Evolutionary conservation across 257 asterid genomes (phyloP).

Genomic region (Avicennia marina): DNA sequence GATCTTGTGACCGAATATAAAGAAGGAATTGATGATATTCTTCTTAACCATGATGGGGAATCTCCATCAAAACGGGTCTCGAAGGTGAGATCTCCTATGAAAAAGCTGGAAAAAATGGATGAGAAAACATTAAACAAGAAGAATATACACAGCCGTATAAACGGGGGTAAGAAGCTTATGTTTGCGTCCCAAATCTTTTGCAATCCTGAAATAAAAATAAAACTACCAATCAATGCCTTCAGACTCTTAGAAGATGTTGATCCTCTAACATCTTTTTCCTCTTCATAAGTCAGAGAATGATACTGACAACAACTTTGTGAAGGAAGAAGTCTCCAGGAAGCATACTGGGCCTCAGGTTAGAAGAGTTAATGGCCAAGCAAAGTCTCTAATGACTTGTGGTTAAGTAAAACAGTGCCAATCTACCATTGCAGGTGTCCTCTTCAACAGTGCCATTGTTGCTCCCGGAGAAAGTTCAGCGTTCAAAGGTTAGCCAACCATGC

Average conservation of each 20-base stretch:
- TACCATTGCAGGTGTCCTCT: conserved; percentile 55
- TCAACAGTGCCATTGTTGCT: conserved; percentile 78
- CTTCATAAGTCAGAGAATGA: conserved; percentile 39
- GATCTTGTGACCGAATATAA: conserved; percentile 15
- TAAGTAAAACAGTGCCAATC: conserved; percentile 14
- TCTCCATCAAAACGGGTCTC: conserved; percentile 25
- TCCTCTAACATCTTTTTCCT: conserved; percentile 11
- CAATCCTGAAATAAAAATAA: background rate
- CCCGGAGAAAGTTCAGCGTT: conserved; percentile 74
- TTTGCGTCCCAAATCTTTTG: conserved; percentile 13
- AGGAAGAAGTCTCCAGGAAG: conserved; percentile 46
- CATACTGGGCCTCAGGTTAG: conserved; percentile 51
- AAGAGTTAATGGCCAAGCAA: conserved; percentile 20
- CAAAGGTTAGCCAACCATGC: conserved; percentile 54
- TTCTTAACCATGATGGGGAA: conserved; percentile 27
- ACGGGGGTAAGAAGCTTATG: conserved; percentile 34
- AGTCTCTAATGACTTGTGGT: conserved; percentile 6
- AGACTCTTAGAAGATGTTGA: conserved; percentile 1
- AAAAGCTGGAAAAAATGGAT: conserved; percentile 34
- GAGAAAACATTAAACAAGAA: conserved; percentile 24
- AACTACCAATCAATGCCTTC: conserved; percentile 12
- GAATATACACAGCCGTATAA: conserved; percentile 16
- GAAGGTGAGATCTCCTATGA: conserved; percentile 35
- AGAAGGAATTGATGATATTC: conserved; percentile 27
- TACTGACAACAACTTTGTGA: conserved; percentile 32